Evolutionary conservation across 305 asterid genomes (phyloP).

Genomic region (Solanum hybrid): DNA sequence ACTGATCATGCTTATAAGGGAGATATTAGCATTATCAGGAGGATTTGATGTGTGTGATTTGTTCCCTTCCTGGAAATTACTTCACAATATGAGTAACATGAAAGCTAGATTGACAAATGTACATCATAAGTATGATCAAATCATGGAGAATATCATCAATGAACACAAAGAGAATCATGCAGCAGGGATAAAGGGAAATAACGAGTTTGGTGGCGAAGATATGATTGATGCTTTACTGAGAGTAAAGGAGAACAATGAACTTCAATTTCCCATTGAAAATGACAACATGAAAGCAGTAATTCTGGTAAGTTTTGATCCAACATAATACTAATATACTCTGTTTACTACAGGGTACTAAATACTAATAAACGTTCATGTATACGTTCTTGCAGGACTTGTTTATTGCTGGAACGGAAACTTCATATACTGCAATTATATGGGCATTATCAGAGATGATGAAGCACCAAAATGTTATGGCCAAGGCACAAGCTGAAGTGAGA

Average conservation of each 20-base stretch:
- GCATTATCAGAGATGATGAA: conserved; percentile 7
- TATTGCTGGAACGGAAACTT: not conserved
- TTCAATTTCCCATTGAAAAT: not conserved
- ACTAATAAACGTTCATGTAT: not conserved
- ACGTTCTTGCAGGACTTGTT: conserved; percentile 4
- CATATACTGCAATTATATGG: not conserved
- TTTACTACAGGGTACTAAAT: not conserved
- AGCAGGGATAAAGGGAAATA: not conserved
- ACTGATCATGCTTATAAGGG: not conserved
- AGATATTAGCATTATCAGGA: not conserved
- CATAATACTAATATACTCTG: not conserved
- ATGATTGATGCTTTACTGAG: conserved; percentile 1
- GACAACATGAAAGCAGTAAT: not conserved
- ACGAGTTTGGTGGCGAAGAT: conserved; percentile 2
- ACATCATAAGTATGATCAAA: not conserved
- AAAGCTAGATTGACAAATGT: not conserved
- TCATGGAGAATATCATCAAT: not conserved
- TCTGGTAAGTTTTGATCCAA: not conserved
- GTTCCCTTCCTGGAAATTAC: conserved; percentile 1
- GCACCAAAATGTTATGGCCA: not conserved
- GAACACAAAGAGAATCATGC: conserved; percentile 1
- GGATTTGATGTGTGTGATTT: conserved; percentile 6
- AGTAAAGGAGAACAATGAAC: not conserved
- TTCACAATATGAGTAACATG: not conserved
- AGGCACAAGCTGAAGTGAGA: conserved; percentile 10